phyloP scores from a whole-genome alignment of 208 protist genomes.

The Phytomonas sp. region DNA sequence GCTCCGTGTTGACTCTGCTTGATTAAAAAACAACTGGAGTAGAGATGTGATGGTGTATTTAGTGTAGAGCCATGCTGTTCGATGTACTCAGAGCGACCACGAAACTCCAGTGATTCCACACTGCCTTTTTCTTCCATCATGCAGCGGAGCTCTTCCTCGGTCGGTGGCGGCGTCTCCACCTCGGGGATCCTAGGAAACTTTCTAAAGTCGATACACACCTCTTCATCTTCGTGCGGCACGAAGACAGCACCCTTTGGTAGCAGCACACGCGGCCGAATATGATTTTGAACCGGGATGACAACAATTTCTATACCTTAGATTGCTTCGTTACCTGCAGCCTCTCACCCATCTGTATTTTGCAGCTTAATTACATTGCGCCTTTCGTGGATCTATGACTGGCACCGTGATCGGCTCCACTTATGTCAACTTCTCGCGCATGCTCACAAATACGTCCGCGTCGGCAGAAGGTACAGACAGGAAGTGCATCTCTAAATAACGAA shows the following conservation, averaged over 20 bases:
- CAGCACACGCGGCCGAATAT: slow-evolving; percentile 22
- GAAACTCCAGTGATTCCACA: slow-evolving; percentile 34
- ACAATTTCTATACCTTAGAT: background rate
- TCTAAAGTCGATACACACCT: slow-evolving; percentile 21
- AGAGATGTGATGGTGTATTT: slow-evolving; percentile 13
- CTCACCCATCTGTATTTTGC: background rate
- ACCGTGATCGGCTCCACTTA: background rate
- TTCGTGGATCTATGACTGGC: background rate
- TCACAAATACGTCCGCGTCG: background rate
- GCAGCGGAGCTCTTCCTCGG: slow-evolving; percentile 18
- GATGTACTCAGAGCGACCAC: slow-evolving; percentile 25
- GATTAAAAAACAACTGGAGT: slow-evolving; percentile 12
- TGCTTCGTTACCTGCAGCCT: background rate
- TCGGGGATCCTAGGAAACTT: slow-evolving; percentile 25
- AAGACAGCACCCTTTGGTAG: slow-evolving; percentile 19
- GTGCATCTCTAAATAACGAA: background rate
- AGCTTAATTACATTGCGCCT: background rate
- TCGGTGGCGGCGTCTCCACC: slow-evolving; percentile 30
- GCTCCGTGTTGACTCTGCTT: background rate
- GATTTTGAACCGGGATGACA: slow-evolving; percentile 35
- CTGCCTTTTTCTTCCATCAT: slow-evolving; percentile 22
- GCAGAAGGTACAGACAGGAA: background rate
- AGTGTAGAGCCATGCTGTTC: slow-evolving; percentile 10
- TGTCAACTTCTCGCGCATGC: background rate
- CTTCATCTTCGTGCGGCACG: slow-evolving; percentile 22